A percentile compares a stretch with the other conserved stretches of the same genome.
phyloP scores from a whole-genome alignment of 2,329 filamentous ascomycete species.

The Ilyonectria mors-panacis region DNA sequence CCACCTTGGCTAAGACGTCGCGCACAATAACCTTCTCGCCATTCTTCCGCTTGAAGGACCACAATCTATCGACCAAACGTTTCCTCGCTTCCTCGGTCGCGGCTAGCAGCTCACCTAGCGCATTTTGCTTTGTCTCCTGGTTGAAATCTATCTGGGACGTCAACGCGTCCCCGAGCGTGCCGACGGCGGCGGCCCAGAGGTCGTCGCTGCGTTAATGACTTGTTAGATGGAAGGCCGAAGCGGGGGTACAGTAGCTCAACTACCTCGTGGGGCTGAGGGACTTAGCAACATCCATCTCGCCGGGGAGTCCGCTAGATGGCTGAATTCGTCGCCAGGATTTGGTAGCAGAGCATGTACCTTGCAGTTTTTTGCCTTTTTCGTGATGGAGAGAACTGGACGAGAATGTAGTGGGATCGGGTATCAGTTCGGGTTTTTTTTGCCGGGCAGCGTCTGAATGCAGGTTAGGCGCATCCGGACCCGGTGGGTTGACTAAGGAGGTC shows the following conservation, averaged over 20 bases:
- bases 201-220: not conserved
- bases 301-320: not conserved
- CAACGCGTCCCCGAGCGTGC: no score
- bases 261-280: slow-evolving; percentile 3
- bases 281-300: slow-evolving; percentile 5
- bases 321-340: slow-evolving; percentile 7
- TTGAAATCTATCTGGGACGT: not conserved
- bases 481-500: no score
- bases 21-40: slow-evolving; percentile 21
- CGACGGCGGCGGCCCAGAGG: not conserved
- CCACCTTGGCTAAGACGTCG: slow-evolving; percentile 24
- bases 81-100: not conserved
- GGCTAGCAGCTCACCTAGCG: not conserved
- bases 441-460: no score
- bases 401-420: no score
- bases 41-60: slow-evolving; percentile 27
- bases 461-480: no score
- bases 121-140: not conserved
- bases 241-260: not conserved
- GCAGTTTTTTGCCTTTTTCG: no score
- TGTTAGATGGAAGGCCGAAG: not conserved
- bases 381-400: no score
- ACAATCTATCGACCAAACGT: slow-evolving; percentile 4
- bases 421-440: no score
- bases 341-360: slow-evolving; percentile 1